Evolutionary conservation across 495 filamentous ascomycete species (phyloP).

Genomic region (Penicillium argentinense): DNA sequence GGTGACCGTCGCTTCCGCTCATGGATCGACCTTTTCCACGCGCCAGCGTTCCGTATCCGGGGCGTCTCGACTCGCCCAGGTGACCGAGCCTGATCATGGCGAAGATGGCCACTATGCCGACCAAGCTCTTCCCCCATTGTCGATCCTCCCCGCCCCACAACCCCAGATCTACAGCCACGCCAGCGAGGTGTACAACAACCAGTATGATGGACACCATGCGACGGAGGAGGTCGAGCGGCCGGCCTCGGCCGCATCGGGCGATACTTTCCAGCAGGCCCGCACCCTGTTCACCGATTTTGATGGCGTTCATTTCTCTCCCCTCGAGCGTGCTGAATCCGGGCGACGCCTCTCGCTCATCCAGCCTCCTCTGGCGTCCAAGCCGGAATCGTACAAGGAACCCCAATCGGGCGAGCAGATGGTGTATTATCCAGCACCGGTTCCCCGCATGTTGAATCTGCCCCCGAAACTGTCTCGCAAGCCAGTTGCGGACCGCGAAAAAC

Average conservation of each 20-base stretch:
- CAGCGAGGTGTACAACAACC: conserved; percentile 17
- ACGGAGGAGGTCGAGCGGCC: conserved; percentile 36
- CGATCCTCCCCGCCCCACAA: conserved; percentile 27
- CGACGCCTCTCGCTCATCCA: conserved; percentile 37
- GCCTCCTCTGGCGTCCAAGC: conserved; percentile 48
- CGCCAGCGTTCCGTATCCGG: conserved; percentile 62
- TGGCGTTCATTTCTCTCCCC: conserved; percentile 76
- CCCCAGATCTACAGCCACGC: conserved; percentile 23
- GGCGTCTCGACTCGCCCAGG: conserved; percentile 45
- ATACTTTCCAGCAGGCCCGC: conserved; percentile 68
- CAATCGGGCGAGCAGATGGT: conserved; percentile 74
- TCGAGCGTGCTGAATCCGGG: conserved; percentile 32
- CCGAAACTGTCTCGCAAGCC: conserved; percentile 80
- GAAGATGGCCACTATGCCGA: conserved; percentile 39
- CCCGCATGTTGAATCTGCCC: conserved; percentile 88
- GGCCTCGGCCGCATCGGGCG: conserved; percentile 58
- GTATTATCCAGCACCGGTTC: conserved; percentile 93
- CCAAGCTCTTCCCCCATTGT: conserved; percentile 12
- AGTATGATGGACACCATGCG: conserved; percentile 14
- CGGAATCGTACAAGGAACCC: conserved; percentile 63
- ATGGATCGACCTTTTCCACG: conserved; percentile 57
- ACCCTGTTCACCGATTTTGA: conserved; percentile 88
- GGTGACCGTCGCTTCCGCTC: conserved; percentile 65
- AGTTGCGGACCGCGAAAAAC: conserved; percentile 60
- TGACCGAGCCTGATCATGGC: conserved; percentile 51